A percentile compares a stretch with the other conserved stretches of the same genome.
Conservation (phyloP, 805 yeast genomes). For the Candida chauliodis region DNA sequence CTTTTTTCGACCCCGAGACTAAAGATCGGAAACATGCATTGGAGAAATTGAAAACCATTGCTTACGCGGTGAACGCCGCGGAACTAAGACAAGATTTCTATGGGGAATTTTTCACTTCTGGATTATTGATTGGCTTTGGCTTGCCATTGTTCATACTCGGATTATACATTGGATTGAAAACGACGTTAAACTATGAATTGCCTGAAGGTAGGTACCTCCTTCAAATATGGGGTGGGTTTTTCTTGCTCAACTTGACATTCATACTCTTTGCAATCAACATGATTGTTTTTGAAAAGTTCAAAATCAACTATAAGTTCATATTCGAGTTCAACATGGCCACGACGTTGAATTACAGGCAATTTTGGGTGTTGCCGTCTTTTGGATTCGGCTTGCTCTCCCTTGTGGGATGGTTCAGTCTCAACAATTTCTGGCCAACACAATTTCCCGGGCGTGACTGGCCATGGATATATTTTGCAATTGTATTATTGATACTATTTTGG, state of each 20-base stretch:
- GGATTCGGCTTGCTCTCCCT: constrained; percentile 55
- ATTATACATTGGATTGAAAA: constrained; percentile 47
- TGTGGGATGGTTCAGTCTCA: constrained; percentile 73
- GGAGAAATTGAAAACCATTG: constrained; percentile 54
- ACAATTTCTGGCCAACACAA: constrained; percentile 56
- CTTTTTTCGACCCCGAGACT: constrained; percentile 54
- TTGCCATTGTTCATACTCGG: constrained; percentile 66
- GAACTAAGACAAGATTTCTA: constrained; percentile 31
- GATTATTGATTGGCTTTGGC: constrained; percentile 66
- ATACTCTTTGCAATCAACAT: constrained; percentile 67
- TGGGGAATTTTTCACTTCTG: constrained; percentile 54
- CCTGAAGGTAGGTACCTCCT: constrained; percentile 60
- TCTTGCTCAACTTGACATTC: constrained; percentile 57
- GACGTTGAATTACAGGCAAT: constrained; percentile 64
- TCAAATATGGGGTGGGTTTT: constrained; percentile 93
- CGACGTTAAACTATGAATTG: constrained; percentile 33
- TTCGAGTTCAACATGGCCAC: constrained; percentile 79
- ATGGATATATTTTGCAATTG: constrained; percentile 63
- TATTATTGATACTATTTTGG: constrained; percentile 46
- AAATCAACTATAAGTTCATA: constrained; percentile 86
- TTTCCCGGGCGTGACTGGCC: constrained; percentile 77
- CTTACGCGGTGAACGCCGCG: constrained; percentile 33
- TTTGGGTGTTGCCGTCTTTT: constrained; percentile 59
- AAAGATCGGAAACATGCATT: constrained; percentile 62
- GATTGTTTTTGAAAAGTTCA: constrained; percentile 65